These are phyloP conservation scores for Russula sp. DNA, from an alignment of 768 basidiomycete species.

Conservation along the genomic window DNA sequence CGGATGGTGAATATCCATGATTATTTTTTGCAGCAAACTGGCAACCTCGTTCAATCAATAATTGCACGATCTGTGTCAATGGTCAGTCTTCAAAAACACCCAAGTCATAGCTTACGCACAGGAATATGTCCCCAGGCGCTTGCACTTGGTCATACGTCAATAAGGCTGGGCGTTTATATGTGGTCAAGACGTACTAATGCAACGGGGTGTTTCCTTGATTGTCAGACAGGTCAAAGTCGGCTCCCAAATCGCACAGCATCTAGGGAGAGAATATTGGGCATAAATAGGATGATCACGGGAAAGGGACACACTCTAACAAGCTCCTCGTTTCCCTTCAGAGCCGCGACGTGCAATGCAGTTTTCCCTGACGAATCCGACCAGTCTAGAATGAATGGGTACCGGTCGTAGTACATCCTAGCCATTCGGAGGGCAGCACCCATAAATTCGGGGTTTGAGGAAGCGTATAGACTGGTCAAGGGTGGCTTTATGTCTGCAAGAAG, in stretches of 20 bases:
- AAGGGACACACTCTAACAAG: constrained; percentile 65
- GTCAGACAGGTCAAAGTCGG: constrained; percentile 86
- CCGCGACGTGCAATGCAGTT: constrained; percentile 84
- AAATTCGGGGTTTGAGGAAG: constrained; percentile 50
- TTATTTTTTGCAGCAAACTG: constrained; percentile 81
- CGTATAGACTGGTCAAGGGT: constrained; percentile 40
- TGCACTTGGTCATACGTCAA: constrained; percentile 44
- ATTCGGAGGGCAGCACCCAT: constrained; percentile 75
- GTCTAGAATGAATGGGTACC: constrained; percentile 81
- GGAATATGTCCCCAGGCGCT: constrained; percentile 84
- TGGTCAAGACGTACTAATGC: constrained; percentile 66
- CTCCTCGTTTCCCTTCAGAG: constrained; percentile 84
- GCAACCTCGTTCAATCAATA: constrained; percentile 86
- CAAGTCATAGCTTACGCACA: constrained; percentile 38
- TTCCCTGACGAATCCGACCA: constrained; percentile 90
- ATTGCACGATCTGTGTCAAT: constrained; percentile 58
- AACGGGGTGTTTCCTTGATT: constrained; percentile 88
- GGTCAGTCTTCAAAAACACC: constrained; percentile 25
- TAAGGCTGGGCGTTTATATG: not conserved
- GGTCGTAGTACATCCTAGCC: constrained; percentile 81
- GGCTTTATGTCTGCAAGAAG: constrained; percentile 82
- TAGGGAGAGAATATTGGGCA: constrained; percentile 30
- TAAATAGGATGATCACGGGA: constrained; percentile 17
- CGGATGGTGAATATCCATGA: constrained; percentile 84
- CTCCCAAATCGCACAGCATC: constrained; percentile 90